These are phyloP conservation scores for Asterochloris sp. DNA, from an alignment of 139 green algal species.

Conservation along the genomic window DNA sequence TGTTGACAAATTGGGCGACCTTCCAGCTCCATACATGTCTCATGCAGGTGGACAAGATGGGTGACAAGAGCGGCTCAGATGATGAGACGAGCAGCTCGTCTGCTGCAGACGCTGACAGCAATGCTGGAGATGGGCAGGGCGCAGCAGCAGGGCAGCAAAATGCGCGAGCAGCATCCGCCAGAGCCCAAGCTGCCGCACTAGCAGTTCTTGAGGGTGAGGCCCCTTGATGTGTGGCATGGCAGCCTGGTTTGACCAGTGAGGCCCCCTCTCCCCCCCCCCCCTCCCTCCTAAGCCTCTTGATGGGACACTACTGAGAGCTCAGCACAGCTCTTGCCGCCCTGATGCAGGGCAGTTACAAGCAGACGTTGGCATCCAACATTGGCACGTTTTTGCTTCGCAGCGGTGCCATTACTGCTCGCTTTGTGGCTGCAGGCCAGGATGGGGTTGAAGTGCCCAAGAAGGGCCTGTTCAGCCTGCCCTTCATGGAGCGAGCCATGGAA, in stretches of 20 bases:
- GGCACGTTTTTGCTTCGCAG: too few relatives aligned
- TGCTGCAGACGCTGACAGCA: slow-evolving; percentile 18
- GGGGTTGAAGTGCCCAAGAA: slow-evolving; percentile 42
- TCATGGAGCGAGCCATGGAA: slow-evolving; percentile 84
- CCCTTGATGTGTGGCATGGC: too few relatives aligned
- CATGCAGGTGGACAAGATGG: slow-evolving; percentile 12
- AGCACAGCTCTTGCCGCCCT: too few relatives aligned
- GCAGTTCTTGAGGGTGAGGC: slow-evolving; percentile 54
- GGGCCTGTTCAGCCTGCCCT: slow-evolving; percentile 88
- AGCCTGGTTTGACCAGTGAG: too few relatives aligned
- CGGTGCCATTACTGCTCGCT: too few relatives aligned
- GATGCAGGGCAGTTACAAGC: too few relatives aligned
- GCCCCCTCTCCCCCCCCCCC: too few relatives aligned
- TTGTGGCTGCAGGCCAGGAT: neutral
- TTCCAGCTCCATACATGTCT: neutral
- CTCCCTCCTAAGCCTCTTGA: too few relatives aligned
- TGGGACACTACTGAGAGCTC: too few relatives aligned
- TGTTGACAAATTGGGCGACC: too few relatives aligned
- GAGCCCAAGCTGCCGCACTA: slow-evolving; percentile 50
- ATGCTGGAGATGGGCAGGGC: slow-evolving; percentile 5
- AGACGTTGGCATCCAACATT: too few relatives aligned
- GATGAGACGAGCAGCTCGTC: slow-evolving; percentile 11
- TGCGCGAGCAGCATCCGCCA: slow-evolving; percentile 16
- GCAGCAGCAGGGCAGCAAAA: neutral
- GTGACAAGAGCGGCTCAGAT: slow-evolving; percentile 14